These are phyloP conservation scores for Fusarium citri DNA, from an alignment of 2,329 filamentous ascomycete species.

Conservation along the genomic window DNA sequence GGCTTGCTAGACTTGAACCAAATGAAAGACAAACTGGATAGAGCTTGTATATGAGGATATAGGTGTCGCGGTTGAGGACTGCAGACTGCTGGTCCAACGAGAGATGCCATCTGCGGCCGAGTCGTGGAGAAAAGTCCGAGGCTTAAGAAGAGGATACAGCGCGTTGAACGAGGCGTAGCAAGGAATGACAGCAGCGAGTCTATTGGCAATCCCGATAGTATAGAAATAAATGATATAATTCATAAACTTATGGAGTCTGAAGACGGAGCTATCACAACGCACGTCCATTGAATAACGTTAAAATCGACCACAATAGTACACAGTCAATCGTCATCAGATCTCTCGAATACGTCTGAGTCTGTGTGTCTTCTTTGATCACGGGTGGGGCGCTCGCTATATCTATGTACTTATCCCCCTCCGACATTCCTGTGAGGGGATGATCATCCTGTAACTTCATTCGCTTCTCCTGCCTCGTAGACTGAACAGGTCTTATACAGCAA, in stretches of 20 bases:
- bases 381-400: background rate
- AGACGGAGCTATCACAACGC: background rate
- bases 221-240: background rate
- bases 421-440: background rate
- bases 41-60: slow-evolving; percentile 40
- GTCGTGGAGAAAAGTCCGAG: background rate
- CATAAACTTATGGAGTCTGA: background rate
- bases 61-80: slow-evolving; percentile 15
- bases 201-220: background rate
- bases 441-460: background rate
- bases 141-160: background rate
- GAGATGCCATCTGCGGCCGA: slow-evolving; percentile 1
- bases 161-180: background rate
- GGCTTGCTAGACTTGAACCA: slow-evolving; percentile 18
- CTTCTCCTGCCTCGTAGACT: background rate
- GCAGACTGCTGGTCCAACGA: background rate
- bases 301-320: background rate
- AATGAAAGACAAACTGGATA: slow-evolving; percentile 30
- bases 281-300: background rate
- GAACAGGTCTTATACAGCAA: background rate
- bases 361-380: background rate
- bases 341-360: background rate
- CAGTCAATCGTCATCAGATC: background rate
- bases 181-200: background rate
- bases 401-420: background rate